Conservation (phyloP, 306 rosid species). For the Potentilla sterilis region DNA sequence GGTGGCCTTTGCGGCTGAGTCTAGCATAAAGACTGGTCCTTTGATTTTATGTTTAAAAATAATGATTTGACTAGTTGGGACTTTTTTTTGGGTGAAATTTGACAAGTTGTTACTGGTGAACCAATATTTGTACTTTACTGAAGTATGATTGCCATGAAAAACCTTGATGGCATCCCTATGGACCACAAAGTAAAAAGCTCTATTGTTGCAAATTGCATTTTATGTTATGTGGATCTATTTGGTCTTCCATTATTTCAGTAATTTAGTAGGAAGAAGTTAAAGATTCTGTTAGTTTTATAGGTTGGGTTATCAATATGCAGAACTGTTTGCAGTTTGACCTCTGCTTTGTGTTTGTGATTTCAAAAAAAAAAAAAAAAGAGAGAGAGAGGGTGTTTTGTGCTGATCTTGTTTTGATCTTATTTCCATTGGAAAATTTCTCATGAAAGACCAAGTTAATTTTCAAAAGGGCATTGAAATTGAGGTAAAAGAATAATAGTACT, state of each 20-base stretch:
- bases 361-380: not conserved
- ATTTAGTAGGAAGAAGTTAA: not conserved
- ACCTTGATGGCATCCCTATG: not conserved
- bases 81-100: not conserved
- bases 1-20: constrained; percentile 9
- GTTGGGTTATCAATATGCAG: not conserved
- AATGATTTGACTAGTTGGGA: not conserved
- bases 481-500: not conserved
- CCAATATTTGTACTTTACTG: not conserved
- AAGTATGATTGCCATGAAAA: not conserved
- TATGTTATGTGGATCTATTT: constrained; percentile 9
- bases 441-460: not conserved
- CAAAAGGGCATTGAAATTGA: not conserved
- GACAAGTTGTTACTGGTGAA: constrained; percentile 12
- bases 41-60: not conserved
- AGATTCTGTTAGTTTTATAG: not conserved
- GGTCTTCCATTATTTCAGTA: not conserved
- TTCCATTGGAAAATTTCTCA: not conserved
- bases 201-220: not conserved
- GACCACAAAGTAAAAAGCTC: not conserved
- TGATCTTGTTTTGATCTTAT: not conserved
- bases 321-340: constrained; percentile 1
- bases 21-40: constrained; percentile 8
- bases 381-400: not conserved
- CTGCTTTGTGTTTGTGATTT: not conserved